A percentile compares a stretch with the other conserved stretches of the same genome.
Conservation (phyloP, 2,329 filamentous ascomycete species). For the Trichoderma polysporum region DNA sequence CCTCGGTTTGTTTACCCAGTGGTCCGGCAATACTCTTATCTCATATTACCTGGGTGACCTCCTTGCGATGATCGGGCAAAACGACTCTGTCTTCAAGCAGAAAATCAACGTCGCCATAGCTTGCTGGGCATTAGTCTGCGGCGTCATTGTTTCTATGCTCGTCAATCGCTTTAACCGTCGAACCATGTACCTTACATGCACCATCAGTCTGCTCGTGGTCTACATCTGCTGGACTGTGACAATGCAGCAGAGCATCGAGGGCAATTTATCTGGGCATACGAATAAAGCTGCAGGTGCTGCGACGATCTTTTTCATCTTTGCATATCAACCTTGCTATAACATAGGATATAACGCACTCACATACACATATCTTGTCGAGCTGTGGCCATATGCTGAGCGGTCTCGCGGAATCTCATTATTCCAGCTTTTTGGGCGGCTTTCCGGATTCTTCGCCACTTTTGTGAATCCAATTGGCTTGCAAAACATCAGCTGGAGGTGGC, state of each 20-base stretch:
- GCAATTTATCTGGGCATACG: not conserved
- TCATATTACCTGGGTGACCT: conserved; percentile 4
- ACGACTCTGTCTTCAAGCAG: conserved; percentile 5
- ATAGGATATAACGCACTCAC: conserved; percentile 8
- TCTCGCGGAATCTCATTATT: not conserved
- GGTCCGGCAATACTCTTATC: conserved; percentile 10
- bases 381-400: conserved; percentile 3
- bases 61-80: conserved; percentile 6
- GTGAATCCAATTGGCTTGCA: not conserved
- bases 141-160: not conserved
- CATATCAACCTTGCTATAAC: conserved; percentile 6
- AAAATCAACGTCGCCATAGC: conserved; percentile 14
- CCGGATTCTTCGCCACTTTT: conserved; percentile 4
- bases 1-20: conserved; percentile 6
- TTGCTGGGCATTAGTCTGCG: not conserved
- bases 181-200: conserved; percentile 2
- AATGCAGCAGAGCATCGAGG: not conserved
- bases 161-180: conserved; percentile 8
- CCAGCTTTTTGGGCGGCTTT: not conserved
- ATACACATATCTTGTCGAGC: not conserved
- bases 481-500: conserved; percentile 10
- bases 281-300: conserved; percentile 4
- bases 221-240: conserved; percentile 10
- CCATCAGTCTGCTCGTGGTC: not conserved
- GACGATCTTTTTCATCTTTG: conserved; percentile 6